Percentiles rank a stretch among this genome's conserved stretches.
These are phyloP conservation scores for Tetrapyrgos nigripes DNA, from an alignment of 1,284 basidiomycete genomes.

Conservation along the genomic window DNA sequence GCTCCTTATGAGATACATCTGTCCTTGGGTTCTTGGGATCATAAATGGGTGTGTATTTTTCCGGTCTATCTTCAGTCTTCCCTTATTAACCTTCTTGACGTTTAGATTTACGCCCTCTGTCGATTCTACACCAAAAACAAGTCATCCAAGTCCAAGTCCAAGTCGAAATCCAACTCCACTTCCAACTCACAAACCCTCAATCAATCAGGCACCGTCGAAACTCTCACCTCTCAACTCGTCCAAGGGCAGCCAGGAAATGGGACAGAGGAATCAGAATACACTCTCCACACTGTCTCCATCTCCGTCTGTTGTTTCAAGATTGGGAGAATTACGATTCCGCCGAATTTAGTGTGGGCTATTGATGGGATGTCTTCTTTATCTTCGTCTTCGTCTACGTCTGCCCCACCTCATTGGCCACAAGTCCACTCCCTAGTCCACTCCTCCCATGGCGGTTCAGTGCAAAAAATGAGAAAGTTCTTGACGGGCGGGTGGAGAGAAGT, in stretches of 20 bases:
- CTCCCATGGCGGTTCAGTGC: slow-evolving; percentile 41
- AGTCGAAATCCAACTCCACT: slow-evolving; percentile 20
- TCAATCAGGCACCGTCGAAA: slow-evolving; percentile 32
- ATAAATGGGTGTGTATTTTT: slow-evolving; percentile 77
- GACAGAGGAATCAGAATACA: slow-evolving; percentile 59
- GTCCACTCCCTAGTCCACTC: slow-evolving; percentile 46
- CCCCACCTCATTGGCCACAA: slow-evolving; percentile 59
- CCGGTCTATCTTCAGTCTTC: background rate
- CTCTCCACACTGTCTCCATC: slow-evolving; percentile 74
- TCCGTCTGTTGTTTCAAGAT: slow-evolving; percentile 78
- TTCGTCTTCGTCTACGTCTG: slow-evolving; percentile 44
- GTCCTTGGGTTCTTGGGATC: slow-evolving; percentile 74
- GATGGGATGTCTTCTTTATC: slow-evolving; percentile 57
- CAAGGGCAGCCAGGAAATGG: slow-evolving; percentile 29
- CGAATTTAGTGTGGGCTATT: slow-evolving; percentile 58
- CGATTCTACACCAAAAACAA: slow-evolving; percentile 72
- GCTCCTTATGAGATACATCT: slow-evolving; percentile 73
- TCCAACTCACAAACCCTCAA: slow-evolving; percentile 17
- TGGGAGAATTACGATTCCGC: slow-evolving; percentile 79
- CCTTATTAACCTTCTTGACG: background rate
- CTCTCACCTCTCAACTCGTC: slow-evolving; percentile 17
- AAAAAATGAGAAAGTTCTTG: slow-evolving; percentile 50
- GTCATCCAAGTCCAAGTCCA: slow-evolving; percentile 14
- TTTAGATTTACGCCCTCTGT: slow-evolving; percentile 65
- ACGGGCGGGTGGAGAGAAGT: slow-evolving; percentile 63